These are phyloP conservation scores for Glycyrrhiza uralensis DNA, from an alignment of 306 rosid species.

Conservation along the genomic window DNA sequence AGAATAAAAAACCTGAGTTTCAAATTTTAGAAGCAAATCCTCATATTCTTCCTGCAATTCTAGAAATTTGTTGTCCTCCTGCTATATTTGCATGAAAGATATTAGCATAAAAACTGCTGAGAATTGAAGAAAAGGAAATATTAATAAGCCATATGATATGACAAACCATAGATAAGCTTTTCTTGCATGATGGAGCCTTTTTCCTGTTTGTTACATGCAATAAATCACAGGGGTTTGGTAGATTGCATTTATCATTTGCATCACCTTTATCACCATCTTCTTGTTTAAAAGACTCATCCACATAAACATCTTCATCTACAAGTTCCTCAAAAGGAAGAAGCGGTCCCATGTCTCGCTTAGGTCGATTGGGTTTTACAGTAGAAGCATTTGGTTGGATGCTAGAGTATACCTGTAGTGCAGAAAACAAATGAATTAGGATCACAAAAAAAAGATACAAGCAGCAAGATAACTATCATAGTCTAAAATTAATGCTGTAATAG, in stretches of 20 bases:
- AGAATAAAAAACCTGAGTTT: conserved; percentile 55
- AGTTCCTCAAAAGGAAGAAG: conserved; percentile 82
- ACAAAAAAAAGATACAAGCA: conserved; percentile 17
- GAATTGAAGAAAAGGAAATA: conserved; percentile 19
- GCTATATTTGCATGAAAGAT: conserved; percentile 34
- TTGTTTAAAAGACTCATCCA: conserved; percentile 40
- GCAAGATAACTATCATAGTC: not conserved
- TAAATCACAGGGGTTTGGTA: conserved; percentile 66
- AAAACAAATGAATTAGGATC: conserved; percentile 8
- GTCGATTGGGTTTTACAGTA: conserved; percentile 39
- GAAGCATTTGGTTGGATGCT: conserved; percentile 53
- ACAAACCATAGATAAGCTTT: conserved; percentile 61
- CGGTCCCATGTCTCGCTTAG: conserved; percentile 51
- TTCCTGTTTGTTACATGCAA: conserved; percentile 82
- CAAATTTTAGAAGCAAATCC: conserved; percentile 58
- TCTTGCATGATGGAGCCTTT: conserved; percentile 59
- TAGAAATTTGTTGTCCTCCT: conserved; percentile 55
- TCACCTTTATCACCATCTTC: conserved; percentile 40
- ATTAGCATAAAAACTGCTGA: conserved; percentile 25
- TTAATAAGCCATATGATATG: conserved; percentile 14
- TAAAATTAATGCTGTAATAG: conserved; percentile 2
- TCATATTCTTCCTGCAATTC: conserved; percentile 68
- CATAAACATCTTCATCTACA: conserved; percentile 42
- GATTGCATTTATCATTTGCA: conserved; percentile 34
- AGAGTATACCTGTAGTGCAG: conserved; percentile 44